phyloP scores from a whole-genome alignment of 2,329 filamentous ascomycete genomes.

The Penicillium vulpinum region DNA sequence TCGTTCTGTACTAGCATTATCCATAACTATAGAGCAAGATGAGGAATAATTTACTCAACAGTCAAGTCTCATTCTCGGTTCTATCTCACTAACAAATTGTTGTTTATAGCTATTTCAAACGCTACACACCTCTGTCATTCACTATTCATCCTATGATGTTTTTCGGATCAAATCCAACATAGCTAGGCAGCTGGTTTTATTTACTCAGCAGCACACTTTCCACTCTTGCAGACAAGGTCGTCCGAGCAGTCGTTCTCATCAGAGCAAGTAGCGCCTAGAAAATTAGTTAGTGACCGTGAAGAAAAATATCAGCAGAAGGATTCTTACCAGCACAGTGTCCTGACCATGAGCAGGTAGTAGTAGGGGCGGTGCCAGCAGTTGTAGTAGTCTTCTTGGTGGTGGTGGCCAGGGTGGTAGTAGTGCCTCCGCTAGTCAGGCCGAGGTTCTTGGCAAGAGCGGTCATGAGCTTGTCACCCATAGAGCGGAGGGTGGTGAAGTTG shows the following conservation, averaged over 20 bases:
- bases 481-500: constrained; percentile 22
- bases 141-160: too few species aligned
- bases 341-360: constrained; percentile 17
- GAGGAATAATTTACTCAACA: background rate
- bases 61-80: background rate
- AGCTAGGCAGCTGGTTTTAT: too few species aligned
- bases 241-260: constrained; percentile 11
- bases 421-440: constrained; percentile 8
- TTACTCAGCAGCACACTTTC: constrained; percentile 5
- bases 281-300: background rate
- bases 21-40: too few species aligned
- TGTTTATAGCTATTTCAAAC: too few species aligned
- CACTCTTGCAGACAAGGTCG: constrained; percentile 10
- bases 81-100: background rate
- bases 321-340: constrained; percentile 24
- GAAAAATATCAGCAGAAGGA: background rate
- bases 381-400: background rate
- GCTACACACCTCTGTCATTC: too few species aligned
- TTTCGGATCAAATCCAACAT: background rate
- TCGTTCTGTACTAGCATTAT: too few species aligned
- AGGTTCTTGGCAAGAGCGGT: constrained; percentile 24
- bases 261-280: constrained; percentile 15
- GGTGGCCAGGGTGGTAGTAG: background rate
- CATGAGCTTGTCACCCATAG: constrained; percentile 31
- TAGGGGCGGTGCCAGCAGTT: background rate